Evolutionary conservation across 345 rosid genomes (phyloP).

Genomic region (Lagerstroemia speciosa): DNA sequence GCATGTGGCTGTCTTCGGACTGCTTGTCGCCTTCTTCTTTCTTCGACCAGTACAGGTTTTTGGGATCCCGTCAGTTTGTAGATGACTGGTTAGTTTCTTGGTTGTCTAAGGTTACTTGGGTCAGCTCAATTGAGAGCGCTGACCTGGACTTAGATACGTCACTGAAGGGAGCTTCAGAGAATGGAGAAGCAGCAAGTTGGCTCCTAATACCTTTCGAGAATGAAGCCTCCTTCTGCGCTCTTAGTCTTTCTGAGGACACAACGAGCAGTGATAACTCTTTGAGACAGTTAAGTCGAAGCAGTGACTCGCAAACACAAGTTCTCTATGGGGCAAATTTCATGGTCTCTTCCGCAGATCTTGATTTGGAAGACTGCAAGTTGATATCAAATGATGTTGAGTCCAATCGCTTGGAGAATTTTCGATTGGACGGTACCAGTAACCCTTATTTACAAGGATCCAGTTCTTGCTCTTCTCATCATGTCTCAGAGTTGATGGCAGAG

Average conservation of each 20-base stretch:
- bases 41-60: constrained; percentile 3
- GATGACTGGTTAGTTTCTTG: constrained; percentile 8
- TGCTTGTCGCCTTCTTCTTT: constrained; percentile 5
- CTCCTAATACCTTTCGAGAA: neutral
- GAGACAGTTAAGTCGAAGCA: neutral
- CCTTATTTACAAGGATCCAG: neutral
- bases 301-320: neutral
- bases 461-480: neutral
- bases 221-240: neutral
- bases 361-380: constrained; percentile 3
- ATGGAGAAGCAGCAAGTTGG: constrained; percentile 6
- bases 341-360: constrained; percentile 4
- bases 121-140: neutral
- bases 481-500: neutral
- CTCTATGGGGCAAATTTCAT: neutral
- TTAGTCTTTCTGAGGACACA: neutral
- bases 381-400: neutral
- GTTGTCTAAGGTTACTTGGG: constrained; percentile 1
- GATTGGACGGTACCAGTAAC: neutral
- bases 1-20: constrained; percentile 11
- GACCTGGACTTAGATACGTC: neutral
- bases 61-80: neutral
- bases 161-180: neutral
- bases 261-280: neutral
- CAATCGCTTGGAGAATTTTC: neutral